phyloP scores from a whole-genome alignment of 441 rosid species.

The Syzygium syzygioides region DNA sequence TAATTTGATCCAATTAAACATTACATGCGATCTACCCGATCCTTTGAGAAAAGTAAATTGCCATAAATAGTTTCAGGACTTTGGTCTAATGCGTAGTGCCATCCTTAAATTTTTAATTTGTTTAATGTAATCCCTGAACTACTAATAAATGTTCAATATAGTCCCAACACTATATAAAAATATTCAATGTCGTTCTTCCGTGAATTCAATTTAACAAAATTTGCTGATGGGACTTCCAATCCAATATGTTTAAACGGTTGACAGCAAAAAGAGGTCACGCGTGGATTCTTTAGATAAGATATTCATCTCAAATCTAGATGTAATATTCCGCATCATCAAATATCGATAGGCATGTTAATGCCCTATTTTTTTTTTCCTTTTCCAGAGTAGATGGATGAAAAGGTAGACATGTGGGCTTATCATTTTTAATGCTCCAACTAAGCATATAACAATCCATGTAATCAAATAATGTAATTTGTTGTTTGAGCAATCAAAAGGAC shows the following conservation, averaged over 20 bases:
- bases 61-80: no score
- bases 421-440: background rate
- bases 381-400: background rate
- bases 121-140: rapidly evolving
- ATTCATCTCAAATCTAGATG: no score
- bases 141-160: rapidly evolving
- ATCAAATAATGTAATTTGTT: background rate
- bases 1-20: no score
- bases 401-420: no score
- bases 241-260: background rate
- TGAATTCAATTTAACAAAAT: no score
- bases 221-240: background rate
- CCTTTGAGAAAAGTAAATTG: no score
- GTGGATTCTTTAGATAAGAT: background rate
- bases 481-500: no score
- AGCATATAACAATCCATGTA: background rate
- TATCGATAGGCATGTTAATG: no score
- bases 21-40: no score
- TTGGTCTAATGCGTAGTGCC: no score
- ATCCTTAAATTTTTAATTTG: rapidly evolving
- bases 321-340: background rate
- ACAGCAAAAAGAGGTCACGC: background rate
- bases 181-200: rapidly evolving
- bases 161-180: background rate
- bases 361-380: background rate